A percentile compares a stretch with the other conserved stretches of the same genome.
Evolutionary conservation across 148 eudicot species (phyloP).

Genomic region (Linanthus parryae): DNA sequence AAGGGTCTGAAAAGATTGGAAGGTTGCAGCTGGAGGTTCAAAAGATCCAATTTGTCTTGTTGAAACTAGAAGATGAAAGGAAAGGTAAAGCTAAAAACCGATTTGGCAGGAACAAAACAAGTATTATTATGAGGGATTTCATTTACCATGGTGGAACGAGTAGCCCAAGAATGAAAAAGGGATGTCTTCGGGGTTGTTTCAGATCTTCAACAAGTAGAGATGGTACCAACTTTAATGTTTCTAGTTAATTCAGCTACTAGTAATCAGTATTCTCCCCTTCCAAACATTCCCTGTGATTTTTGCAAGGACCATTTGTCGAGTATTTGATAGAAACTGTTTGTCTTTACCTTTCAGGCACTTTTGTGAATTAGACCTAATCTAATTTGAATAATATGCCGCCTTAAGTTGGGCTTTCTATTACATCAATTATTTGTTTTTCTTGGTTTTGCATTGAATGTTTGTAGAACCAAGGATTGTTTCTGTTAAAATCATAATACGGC

Average conservation of each 20-base stretch:
- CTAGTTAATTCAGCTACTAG: not conserved
- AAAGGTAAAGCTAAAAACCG: constrained; percentile 38
- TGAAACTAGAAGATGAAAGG: constrained; percentile 58
- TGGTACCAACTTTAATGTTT: constrained; percentile 11
- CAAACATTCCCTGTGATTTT: constrained; percentile 8
- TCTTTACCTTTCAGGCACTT: constrained; percentile 6
- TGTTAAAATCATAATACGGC: no score
- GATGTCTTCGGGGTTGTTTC: constrained; percentile 66
- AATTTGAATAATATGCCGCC: constrained; percentile 14
- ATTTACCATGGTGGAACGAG: constrained; percentile 45
- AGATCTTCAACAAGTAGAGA: constrained; percentile 28
- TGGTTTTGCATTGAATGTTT: no score
- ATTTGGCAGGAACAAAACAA: constrained; percentile 41
- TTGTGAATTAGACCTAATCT: constrained; percentile 18
- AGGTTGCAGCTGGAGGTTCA: constrained; percentile 70
- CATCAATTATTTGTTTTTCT: no score
- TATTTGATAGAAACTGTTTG: constrained; percentile 6
- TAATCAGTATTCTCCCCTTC: not conserved
- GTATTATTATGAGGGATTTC: constrained; percentile 52
- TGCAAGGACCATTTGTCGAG: constrained; percentile 8
- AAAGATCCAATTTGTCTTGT: constrained; percentile 50
- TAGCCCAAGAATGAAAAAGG: constrained; percentile 47
- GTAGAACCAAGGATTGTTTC: no score
- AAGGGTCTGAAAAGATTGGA: constrained; percentile 68
- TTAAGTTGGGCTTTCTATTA: no score